A percentile compares a stretch with the other conserved stretches of the same genome.
Evolutionary conservation across 73 alveolate species (phyloP).

Genomic region (Paramecium biaurelia): DNA sequence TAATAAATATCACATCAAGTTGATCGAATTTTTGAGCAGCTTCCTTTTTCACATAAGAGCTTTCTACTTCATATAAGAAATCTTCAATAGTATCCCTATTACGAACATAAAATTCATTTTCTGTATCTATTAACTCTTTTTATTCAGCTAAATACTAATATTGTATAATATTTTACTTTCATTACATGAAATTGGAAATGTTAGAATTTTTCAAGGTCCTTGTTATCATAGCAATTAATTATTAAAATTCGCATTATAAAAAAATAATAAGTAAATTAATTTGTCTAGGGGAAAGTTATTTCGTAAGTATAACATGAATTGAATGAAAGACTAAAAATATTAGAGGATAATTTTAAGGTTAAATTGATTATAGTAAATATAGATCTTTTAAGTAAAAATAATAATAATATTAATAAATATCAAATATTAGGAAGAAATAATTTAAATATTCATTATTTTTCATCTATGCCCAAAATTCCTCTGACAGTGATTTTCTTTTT

Average conservation of each 20-base stretch:
- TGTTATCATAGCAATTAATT: conserved; percentile 55
- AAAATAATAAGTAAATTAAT: background rate
- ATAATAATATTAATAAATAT: background rate
- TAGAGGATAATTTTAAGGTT: background rate
- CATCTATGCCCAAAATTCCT: background rate
- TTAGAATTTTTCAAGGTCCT: conserved; percentile 33
- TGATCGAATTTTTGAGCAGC: conserved; percentile 60
- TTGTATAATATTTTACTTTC: conserved; percentile 29
- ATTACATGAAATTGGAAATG: conserved; percentile 43
- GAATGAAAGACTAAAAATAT: background rate
- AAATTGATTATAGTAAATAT: background rate
- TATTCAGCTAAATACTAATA: conserved; percentile 49
- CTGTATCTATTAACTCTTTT: conserved; percentile 61
- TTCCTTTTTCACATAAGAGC: conserved; percentile 55
- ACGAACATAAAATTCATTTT: conserved; percentile 56
- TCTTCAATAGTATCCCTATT: conserved; percentile 62
- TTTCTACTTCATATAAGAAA: conserved; percentile 58
- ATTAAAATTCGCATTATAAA: conserved; percentile 58
- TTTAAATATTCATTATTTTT: background rate
- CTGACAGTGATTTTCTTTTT: conserved; percentile 19
- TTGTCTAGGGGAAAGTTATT: background rate
- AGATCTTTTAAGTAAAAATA: background rate
- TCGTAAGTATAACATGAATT: background rate
- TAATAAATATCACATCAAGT: conserved; percentile 54
- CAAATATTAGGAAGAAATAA: background rate